Evolutionary conservation across 805 yeast species (phyloP).

Genomic region (Komagataella kurtzmanii): DNA sequence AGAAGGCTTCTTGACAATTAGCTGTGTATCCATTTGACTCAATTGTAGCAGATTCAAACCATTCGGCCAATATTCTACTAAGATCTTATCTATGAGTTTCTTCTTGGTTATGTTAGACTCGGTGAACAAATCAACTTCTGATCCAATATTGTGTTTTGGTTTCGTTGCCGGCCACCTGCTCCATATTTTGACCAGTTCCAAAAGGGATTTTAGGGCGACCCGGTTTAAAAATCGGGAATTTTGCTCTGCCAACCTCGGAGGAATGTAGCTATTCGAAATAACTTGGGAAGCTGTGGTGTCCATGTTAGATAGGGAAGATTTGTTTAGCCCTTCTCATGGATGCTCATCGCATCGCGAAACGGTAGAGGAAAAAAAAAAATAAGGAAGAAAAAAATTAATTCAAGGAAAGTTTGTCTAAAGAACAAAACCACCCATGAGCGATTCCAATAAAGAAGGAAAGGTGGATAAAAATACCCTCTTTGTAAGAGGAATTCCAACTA

Average conservation of each 20-base stretch:
- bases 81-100: constrained; percentile 27
- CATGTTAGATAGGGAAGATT: background rate
- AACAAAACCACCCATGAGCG: background rate
- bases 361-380: background rate
- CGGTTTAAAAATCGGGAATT: constrained; percentile 13
- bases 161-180: constrained; percentile 16
- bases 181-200: constrained; percentile 19
- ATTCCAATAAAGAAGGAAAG: constrained; percentile 10
- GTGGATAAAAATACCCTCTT: constrained; percentile 59
- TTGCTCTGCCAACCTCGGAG: constrained; percentile 11
- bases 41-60: constrained; percentile 54
- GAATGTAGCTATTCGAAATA: constrained; percentile 19
- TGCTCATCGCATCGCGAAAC: constrained; percentile 3
- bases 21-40: constrained; percentile 59
- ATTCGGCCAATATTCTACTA: constrained; percentile 34
- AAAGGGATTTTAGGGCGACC: constrained; percentile 15
- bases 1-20: constrained; percentile 44
- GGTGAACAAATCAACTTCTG: constrained; percentile 8
- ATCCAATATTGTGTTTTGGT: constrained; percentile 11
- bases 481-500: constrained; percentile 73
- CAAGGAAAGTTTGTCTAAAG: background rate
- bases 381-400: background rate
- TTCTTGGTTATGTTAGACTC: constrained; percentile 13
- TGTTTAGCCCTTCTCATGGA: background rate
- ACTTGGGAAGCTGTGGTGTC: constrained; percentile 11